These are phyloP conservation scores for Gypsophila paniculata DNA, from an alignment of 179 eudicot genomes.

Conservation along the genomic window DNA sequence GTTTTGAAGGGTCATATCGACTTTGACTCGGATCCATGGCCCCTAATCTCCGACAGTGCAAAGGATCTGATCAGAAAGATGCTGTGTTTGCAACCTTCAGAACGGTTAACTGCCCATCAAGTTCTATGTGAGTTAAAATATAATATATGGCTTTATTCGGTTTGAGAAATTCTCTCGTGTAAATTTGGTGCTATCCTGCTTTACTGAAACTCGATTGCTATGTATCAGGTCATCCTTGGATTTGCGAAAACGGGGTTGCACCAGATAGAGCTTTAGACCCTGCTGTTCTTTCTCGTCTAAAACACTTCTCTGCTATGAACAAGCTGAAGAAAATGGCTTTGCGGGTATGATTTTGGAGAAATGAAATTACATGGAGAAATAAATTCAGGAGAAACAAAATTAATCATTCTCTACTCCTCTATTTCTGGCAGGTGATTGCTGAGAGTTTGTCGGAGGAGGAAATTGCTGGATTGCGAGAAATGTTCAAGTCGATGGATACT, in stretches of 20 bases:
- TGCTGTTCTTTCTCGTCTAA: conserved; percentile 95
- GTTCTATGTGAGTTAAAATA: conserved; percentile 54
- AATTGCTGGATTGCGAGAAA: conserved; percentile 80
- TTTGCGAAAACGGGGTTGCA: conserved; percentile 95
- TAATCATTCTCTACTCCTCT: conserved; percentile 5
- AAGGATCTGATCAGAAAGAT: conserved; percentile 75
- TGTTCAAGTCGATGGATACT: conserved; percentile 83
- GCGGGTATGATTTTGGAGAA: conserved; percentile 46
- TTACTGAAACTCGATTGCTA: not conserved
- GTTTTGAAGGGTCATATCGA: conserved; percentile 75
- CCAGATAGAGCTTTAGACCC: conserved; percentile 95
- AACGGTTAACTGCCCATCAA: conserved; percentile 81
- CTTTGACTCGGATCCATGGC: conserved; percentile 92
- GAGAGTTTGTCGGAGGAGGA: conserved; percentile 91
- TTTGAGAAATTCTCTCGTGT: not conserved
- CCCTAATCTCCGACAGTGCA: conserved; percentile 71
- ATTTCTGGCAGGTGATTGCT: conserved; percentile 61
- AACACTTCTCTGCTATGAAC: conserved; percentile 96
- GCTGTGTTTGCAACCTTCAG: conserved; percentile 56
- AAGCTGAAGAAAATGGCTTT: conserved; percentile 97
- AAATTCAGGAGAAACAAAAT: not conserved
- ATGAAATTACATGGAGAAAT: not conserved
- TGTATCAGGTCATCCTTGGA: conserved; percentile 91
- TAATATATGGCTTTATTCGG: not conserved
- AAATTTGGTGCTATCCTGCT: conserved; percentile 1